Evolutionary conservation across 176 grass and related monocot genomes (phyloP), one percentile per base, ranked within the genome.

Genomic region (Dactylis glomerata): DNA sequence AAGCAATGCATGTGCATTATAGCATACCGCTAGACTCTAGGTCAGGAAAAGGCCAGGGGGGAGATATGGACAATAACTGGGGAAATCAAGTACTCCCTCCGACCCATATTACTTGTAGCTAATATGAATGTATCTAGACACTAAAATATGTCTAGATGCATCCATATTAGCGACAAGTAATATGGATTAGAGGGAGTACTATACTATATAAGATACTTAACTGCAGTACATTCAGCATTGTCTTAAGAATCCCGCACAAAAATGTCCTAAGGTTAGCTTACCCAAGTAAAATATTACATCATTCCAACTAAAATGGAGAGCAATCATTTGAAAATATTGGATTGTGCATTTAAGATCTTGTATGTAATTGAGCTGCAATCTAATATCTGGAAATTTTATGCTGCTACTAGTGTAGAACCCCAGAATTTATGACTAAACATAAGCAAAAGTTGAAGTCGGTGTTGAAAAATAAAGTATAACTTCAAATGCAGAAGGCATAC

Each of bases 401-500:
- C 5, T 77, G 28, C 20, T 79, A 1, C 27, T 57, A 17, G 2
- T 75, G 52, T 22, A 79, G 37, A 23, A 73, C 30, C 32, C 1
- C 6, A 14, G 2, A 50, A 49, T 52, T 8, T 23, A 51, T 73
- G 44, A 83, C 24, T 40, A 32, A 40, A 58, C 46, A 14, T 58
- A 76, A 79, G 8, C 14, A 80, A 9, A 63, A 16, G 28, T 26
- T 41, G 65, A 83, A 20, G 58, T 72, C 4, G 23, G 9, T 42
- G 51, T 32, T 10, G 44, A 42, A 86, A 63, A 86, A 78, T 68
- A 64, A 77, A 82, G 17, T 83, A 66, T 11, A 82, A 56, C 22
- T 83, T 83, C n/a, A 14, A 73, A 47, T 73, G 56, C 41, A 82
- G 51, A 88, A 66, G 62, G 8, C 86, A 45, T 85, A 94, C 92